Conservation (phyloP, 345 rosid genomes). For the Lepidium aucheri region DNA sequence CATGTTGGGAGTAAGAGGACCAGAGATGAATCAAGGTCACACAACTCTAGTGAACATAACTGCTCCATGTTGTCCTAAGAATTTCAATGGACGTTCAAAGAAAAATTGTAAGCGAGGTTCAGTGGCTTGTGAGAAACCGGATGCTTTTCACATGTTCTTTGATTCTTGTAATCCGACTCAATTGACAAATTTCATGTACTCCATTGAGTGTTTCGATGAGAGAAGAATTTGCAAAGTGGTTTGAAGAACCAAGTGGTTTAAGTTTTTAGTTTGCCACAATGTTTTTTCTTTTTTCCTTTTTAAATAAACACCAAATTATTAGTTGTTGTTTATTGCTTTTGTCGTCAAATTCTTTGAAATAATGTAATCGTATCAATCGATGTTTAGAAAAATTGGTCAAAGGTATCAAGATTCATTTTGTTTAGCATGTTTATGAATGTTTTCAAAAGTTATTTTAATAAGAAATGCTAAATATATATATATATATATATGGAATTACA, state of each 20-base stretch:
- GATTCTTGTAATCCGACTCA: conserved; percentile 21
- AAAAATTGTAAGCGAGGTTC: background rate
- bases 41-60: background rate
- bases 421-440: too few species aligned
- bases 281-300: background rate
- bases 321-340: background rate
- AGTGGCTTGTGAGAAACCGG: background rate
- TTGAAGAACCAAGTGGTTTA: background rate
- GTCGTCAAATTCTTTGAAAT: background rate
- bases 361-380: too few species aligned
- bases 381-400: too few species aligned
- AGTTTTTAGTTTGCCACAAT: background rate
- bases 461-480: too few species aligned
- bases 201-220: conserved; percentile 3
- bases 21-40: background rate
- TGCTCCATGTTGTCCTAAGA: conserved; percentile 5
- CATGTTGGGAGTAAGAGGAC: conserved; percentile 1
- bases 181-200: conserved; percentile 4
- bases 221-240: background rate
- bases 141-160: background rate
- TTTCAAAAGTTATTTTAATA: too few species aligned
- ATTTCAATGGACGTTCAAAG: background rate
- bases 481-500: too few species aligned
- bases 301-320: background rate
- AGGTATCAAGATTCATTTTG: too few species aligned